Evolutionary conservation across 371 early-diverging fungal species (phyloP).

Genomic region (Umbelopsis sp.): DNA sequence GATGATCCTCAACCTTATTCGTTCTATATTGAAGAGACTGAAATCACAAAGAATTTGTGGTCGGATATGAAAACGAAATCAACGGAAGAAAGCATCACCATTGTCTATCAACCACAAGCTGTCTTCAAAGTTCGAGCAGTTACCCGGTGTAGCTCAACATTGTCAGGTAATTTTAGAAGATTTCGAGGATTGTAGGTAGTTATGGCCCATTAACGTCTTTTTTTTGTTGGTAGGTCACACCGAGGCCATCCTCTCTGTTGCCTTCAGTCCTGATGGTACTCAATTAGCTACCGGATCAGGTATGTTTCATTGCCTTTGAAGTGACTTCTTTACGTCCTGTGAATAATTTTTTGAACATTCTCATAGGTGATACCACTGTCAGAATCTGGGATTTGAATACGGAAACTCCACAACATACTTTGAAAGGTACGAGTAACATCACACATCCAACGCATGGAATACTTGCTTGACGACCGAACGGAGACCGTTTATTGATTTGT

Average conservation of each 20-base stretch:
- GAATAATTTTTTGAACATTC: not conserved
- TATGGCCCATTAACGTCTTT: not conserved
- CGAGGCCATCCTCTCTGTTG: slow-evolving; percentile 88
- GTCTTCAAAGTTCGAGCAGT: slow-evolving; percentile 92
- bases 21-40: slow-evolving; percentile 85
- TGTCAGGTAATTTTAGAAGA: slow-evolving; percentile 59
- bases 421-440: slow-evolving; percentile 39
- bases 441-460: too few species aligned
- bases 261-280: slow-evolving; percentile 92
- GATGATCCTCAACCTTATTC: slow-evolving; percentile 92
- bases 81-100: slow-evolving; percentile 84
- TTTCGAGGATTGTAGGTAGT: not conserved
- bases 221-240: slow-evolving; percentile 71
- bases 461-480: too few species aligned
- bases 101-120: slow-evolving; percentile 93
- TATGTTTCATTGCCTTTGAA: slow-evolving; percentile 8
- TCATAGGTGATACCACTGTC: slow-evolving; percentile 86
- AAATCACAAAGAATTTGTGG: slow-evolving; percentile 76
- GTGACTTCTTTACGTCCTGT: too few species aligned
- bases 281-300: slow-evolving; percentile 93
- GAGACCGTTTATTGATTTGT: too few species aligned
- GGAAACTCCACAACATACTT: slow-evolving; percentile 80
- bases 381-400: slow-evolving; percentile 97
- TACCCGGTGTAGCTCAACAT: slow-evolving; percentile 85
- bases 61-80: slow-evolving; percentile 76